Conservation (phyloP, 768 basidiomycete species). For the Cystobasidium tubakii region DNA sequence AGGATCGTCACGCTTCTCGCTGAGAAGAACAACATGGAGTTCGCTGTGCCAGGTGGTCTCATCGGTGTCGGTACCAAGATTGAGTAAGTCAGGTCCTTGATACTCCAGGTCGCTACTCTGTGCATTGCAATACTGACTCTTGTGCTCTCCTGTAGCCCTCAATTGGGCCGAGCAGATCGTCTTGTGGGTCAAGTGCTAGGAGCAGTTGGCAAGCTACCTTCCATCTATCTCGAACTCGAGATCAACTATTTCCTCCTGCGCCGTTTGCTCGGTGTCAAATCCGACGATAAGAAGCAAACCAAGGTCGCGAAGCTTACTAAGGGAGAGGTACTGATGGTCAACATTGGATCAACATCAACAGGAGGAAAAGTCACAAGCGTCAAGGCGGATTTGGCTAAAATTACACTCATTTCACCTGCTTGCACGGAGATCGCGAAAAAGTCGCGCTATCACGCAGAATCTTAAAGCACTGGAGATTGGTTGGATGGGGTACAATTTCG, state of each 20-base stretch:
- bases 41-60: constrained; percentile 93
- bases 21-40: constrained; percentile 86
- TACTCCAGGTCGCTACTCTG: background rate
- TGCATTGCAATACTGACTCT: background rate
- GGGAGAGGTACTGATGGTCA: constrained; percentile 60
- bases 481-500: constrained; percentile 37
- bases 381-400: constrained; percentile 83
- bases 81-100: constrained; percentile 59
- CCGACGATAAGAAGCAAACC: constrained; percentile 97
- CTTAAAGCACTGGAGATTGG: constrained; percentile 54
- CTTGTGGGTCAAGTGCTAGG: constrained; percentile 94
- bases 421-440: constrained; percentile 96
- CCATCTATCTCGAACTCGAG: constrained; percentile 87
- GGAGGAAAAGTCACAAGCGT: constrained; percentile 90
- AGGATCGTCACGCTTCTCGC: constrained; percentile 85
- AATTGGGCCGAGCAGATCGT: constrained; percentile 91
- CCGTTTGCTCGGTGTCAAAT: constrained; percentile 92
- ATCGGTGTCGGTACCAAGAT: constrained; percentile 95
- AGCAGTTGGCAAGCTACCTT: constrained; percentile 85
- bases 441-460: constrained; percentile 69
- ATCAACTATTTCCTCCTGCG: constrained; percentile 91
- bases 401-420: constrained; percentile 84
- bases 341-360: constrained; percentile 97
- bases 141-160: constrained; percentile 56
- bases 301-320: constrained; percentile 53